Evolutionary conservation across 208 protist genomes (phyloP), one percentile per base, ranked within the genome.

Genomic region (Crithidia mellificae): DNA sequence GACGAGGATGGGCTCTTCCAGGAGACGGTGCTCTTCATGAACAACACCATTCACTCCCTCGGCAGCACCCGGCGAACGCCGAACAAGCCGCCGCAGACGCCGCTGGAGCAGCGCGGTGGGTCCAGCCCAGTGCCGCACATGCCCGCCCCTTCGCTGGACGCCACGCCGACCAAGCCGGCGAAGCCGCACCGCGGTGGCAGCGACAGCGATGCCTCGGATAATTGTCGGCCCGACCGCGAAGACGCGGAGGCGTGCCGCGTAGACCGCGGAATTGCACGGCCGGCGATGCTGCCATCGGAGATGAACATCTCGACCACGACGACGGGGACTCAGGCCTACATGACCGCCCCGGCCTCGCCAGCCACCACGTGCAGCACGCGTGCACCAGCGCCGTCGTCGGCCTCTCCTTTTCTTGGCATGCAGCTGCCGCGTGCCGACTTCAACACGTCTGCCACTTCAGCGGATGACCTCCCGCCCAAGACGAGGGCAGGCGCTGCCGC

Each of bases 11-110:
- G 70, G 38, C 56, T 76, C 46, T 76, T 76, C 24, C 70, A 66
- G n/a, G 70, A 76, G 56, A 76, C 70, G 32, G 70, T 76, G 47
- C 55, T 76, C n/a, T 66, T 76, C 49, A 68, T 65, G 55, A 70
- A 70, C 63, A 68, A 76, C 63, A 65, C 55, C 9, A 30, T 76
- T 15, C 70, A 70, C 4, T 76, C 70, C 22, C 70, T 76, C 63
- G 63, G 70, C 49, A 70, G 70, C 55, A 76, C 62, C 27, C 70
- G 46, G 19, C 43, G 63, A 38, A 74, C 68, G 0, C 68, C 61
- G 20, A 54, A 22, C 44, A 64, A 57, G 47, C 19, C 54, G 0
- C n/a, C 69, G 9, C 62, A 30, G 63, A 27, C 4, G 24, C 46
- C 17, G 46, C 46, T n/a, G 46, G 55, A 75, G 15, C 29, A 55